Percentiles rank a stretch among this genome's conserved stretches.
Conservation (phyloP, 1,139 yeast genomes). For the Yamadazyma epiphylla region DNA sequence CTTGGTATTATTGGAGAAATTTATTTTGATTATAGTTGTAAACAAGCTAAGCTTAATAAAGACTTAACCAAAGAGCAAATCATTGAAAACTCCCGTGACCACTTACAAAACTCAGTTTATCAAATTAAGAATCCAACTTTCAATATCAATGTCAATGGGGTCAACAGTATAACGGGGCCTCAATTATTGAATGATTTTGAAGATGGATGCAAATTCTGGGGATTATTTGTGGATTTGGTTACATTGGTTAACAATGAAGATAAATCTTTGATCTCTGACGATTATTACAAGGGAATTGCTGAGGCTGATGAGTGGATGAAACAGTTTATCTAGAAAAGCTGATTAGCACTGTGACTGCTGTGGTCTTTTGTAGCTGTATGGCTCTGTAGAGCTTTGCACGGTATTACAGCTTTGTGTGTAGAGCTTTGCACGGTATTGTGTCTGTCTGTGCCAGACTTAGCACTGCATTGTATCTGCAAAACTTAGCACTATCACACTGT, state of each 20-base stretch:
- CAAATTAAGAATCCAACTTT: slow-evolving; percentile 37
- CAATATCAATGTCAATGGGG: slow-evolving; percentile 42
- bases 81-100: slow-evolving; percentile 27
- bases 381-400: too few species aligned
- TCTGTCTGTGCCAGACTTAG: too few species aligned
- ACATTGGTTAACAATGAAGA: slow-evolving; percentile 33
- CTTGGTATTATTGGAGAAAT: slow-evolving; percentile 44
- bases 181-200: slow-evolving; percentile 41
- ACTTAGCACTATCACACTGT: too few species aligned
- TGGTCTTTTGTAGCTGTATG: too few species aligned
- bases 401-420: too few species aligned
- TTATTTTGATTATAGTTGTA: slow-evolving; percentile 36
- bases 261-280: slow-evolving; percentile 28
- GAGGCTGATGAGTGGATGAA: slow-evolving; percentile 44
- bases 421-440: too few species aligned
- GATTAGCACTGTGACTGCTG: neutral
- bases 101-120: slow-evolving; percentile 34
- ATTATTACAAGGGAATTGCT: slow-evolving; percentile 27
- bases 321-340: slow-evolving; percentile 18
- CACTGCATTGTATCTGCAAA: too few species aligned
- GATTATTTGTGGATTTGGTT: slow-evolving; percentile 37
- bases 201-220: slow-evolving; percentile 37
- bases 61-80: slow-evolving; percentile 23
- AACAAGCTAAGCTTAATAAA: slow-evolving; percentile 23
- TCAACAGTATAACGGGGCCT: slow-evolving; percentile 33